A percentile compares a stretch with the other conserved stretches of the same genome.
Conservation (phyloP, 2,329 filamentous ascomycete species). For the Fusarium sp. region DNA sequence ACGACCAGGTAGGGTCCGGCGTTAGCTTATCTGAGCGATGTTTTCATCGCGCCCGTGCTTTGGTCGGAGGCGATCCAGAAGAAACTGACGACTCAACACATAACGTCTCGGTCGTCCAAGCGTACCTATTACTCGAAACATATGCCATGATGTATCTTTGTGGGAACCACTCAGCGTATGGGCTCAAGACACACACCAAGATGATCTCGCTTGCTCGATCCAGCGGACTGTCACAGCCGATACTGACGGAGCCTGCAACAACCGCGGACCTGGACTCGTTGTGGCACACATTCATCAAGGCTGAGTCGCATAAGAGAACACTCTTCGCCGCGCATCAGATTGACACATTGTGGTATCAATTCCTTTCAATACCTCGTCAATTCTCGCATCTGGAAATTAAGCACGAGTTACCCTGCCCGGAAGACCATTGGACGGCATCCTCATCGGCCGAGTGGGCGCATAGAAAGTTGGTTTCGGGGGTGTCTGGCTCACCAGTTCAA, state of each 20-base stretch:
- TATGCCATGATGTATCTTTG: conserved; percentile 62
- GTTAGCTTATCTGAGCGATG: conserved; percentile 20
- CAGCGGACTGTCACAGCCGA: conserved; percentile 55
- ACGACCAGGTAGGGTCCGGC: conserved; percentile 34
- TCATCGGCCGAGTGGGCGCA: conserved; percentile 57
- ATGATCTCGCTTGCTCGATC: conserved; percentile 58
- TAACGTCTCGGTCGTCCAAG: conserved; percentile 54
- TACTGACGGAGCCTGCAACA: conserved; percentile 36
- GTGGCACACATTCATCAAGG: conserved; percentile 56
- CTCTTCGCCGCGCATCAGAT: conserved; percentile 61
- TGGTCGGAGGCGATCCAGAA: conserved; percentile 7
- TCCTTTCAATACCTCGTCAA: conserved; percentile 56
- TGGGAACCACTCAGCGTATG: conserved; percentile 54
- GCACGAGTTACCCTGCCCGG: conserved; percentile 59
- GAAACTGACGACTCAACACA: conserved; percentile 43
- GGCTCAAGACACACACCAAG: conserved; percentile 57
- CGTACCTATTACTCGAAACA: conserved; percentile 58
- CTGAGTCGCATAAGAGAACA: conserved; percentile 60
- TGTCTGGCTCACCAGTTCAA: conserved; percentile 9
- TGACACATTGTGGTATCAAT: conserved; percentile 61
- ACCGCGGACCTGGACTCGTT: conserved; percentile 44
- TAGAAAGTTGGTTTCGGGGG: conserved; percentile 44
- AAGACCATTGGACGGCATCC: conserved; percentile 56
- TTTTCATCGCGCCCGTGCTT: conserved; percentile 18
- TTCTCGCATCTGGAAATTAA: conserved; percentile 62